Percentiles rank a stretch among this genome's conserved stretches.
These are phyloP conservation scores for Lichenothelia convexa DNA, from an alignment of 495 filamentous ascomycete genomes.

Conservation along the genomic window DNA sequence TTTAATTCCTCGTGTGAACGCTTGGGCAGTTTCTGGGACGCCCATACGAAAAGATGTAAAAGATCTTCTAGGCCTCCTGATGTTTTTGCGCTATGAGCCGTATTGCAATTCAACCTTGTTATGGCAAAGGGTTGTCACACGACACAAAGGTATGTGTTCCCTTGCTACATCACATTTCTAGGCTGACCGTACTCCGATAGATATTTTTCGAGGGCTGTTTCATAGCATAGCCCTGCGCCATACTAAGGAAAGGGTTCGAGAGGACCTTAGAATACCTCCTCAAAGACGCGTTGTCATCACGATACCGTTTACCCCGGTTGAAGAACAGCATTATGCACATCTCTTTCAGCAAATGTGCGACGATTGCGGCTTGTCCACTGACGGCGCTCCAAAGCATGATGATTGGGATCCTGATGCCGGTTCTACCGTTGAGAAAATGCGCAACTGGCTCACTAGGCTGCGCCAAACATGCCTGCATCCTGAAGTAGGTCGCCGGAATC, in stretches of 20 bases:
- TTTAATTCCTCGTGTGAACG: conserved; percentile 62
- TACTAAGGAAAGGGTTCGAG: conserved; percentile 59
- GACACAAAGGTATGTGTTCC: too few species aligned
- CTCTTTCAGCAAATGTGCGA: conserved; percentile 56
- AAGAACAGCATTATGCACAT: conserved; percentile 68
- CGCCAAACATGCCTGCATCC: conserved; percentile 81
- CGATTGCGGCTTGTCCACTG: conserved; percentile 41
- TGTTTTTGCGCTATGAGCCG: conserved; percentile 66
- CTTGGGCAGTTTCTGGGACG: conserved; percentile 89
- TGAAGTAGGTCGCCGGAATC: conserved; percentile 48
- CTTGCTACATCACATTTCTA: too few species aligned
- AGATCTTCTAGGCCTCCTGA: conserved; percentile 48
- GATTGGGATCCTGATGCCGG: conserved; percentile 46
- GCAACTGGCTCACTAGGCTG: conserved; percentile 48
- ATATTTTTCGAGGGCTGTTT: conserved; percentile 48
- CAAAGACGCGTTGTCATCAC: conserved; percentile 79
- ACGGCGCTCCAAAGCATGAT: conserved; percentile 39
- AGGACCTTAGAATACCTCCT: conserved; percentile 51
- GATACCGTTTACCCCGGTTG: conserved; percentile 69
- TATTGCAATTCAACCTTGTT: conserved; percentile 40
- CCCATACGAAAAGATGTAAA: conserved; percentile 64
- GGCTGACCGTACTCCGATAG: too few species aligned
- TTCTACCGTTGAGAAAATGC: conserved; percentile 42
- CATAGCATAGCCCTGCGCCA: conserved; percentile 57
- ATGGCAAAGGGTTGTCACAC: conserved; percentile 46